These are phyloP conservation scores for Hypoxylon perforatum DNA, from an alignment of 495 filamentous ascomycete genomes.

Conservation along the genomic window DNA sequence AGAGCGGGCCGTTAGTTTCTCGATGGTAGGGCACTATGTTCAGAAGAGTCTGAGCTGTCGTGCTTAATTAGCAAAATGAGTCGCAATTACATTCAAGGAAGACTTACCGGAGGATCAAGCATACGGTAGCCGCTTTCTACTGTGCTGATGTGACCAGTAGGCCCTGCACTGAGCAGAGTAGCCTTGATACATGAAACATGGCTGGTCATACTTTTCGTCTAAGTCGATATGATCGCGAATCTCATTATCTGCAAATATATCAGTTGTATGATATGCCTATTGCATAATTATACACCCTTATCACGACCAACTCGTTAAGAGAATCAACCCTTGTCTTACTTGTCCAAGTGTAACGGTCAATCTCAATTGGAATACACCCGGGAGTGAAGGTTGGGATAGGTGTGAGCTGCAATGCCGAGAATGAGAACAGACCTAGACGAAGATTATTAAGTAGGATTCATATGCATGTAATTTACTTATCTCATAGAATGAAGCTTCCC, in stretches of 20 bases:
- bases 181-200: background rate
- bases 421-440: background rate
- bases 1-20: background rate
- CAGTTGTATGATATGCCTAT: background rate
- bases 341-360: background rate
- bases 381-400: background rate
- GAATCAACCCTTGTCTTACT: background rate
- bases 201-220: background rate
- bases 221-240: background rate
- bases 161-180: background rate
- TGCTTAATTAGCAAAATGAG: constrained; percentile 1
- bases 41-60: background rate
- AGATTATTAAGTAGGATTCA: background rate
- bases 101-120: background rate
- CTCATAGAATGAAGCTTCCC: background rate
- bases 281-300: background rate
- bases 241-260: constrained; percentile 1
- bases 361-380: constrained; percentile 1
- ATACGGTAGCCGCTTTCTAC: background rate
- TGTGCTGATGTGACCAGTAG: background rate
- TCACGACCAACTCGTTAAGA: constrained; percentile 1
- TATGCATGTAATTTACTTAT: constrained; percentile 1
- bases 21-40: background rate
- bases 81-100: background rate
- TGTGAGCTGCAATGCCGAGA: background rate